Conservation (phyloP, 345 rosid species). For the Eucalyptus marginata region DNA sequence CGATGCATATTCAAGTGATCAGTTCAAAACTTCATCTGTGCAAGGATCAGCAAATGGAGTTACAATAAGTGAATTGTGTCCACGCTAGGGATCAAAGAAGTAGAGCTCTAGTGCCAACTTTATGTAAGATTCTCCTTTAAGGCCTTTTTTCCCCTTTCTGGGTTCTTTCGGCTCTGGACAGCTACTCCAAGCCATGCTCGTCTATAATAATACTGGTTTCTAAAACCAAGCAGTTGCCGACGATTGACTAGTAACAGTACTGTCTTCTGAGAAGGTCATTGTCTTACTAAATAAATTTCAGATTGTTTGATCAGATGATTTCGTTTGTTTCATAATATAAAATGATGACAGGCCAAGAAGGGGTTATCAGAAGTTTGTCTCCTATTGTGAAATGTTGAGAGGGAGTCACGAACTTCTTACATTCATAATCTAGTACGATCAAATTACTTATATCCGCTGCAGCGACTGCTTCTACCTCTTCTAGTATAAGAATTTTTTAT, state of each 20-base stretch:
- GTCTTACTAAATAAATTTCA: background rate
- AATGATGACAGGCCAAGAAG: background rate
- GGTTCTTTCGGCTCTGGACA: background rate
- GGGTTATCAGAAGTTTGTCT: background rate
- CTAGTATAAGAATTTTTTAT: background rate
- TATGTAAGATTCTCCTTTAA: background rate
- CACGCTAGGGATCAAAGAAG: constrained; percentile 5
- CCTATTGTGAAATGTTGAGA: background rate
- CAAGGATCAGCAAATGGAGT: constrained; percentile 17
- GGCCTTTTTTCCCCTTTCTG: background rate
- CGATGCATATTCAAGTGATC: background rate
- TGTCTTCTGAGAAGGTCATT: background rate
- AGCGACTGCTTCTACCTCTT: background rate
- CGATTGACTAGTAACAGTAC: background rate
- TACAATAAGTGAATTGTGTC: constrained; percentile 23
- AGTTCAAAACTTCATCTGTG: background rate
- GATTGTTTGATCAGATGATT: background rate
- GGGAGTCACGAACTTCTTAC: background rate
- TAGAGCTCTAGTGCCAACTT: background rate
- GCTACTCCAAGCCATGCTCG: background rate
- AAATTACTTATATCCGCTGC: background rate
- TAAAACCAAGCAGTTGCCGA: background rate
- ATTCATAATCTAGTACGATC: background rate
- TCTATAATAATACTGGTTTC: background rate
- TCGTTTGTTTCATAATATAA: background rate